Base-by-base conservation (phyloP, 352 stramenopile species). In the Halophytophthora polymorphica region DNA sequence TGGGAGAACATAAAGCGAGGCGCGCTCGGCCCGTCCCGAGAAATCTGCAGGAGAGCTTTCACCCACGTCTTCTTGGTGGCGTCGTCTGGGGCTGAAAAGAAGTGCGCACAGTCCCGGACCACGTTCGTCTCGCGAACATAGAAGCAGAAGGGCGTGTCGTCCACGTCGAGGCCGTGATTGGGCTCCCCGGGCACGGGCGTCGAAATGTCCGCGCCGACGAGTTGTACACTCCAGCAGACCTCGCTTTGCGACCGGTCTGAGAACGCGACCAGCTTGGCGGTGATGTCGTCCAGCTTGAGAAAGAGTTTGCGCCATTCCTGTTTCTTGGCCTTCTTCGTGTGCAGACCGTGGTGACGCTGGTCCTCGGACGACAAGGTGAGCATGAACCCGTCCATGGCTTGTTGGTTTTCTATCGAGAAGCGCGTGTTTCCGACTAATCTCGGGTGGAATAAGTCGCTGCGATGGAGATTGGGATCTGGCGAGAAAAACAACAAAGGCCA, bases 221-320 rank as follows among this genome's bases (percentile, higher is more conserved):
- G 53, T 17, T 66, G 37, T 13, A 86, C 34, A 23, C 64, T 77
- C 76, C 76, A 88, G 21, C 64, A 69, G 18, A 84, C 50, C 13
- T 79, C 59, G 33, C 53, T 57, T 37, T 85, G 76, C 7, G 69
- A 73, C 25, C 62, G 58, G 34, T 86, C 71, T 3, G 60, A 67
- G 50, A 86, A 86, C 13, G 64, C 72, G 33, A 88, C 60, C 17
- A 90, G 51, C 35, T 80, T 70, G 18, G 69, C 79, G 6, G 79
- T 82, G 33, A 88, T 83, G 38, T 88, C 76, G 50, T 86, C 76
- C 6, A 80, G 58, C 52, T 81, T 86, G 51, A 88, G 37, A 29
- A 74, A 85, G 22, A 79, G 48, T 4, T 67, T 70, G 19, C 69
- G 58, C 78, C 78, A 89, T 13, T 57, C 37, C 33, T 77, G 73